Base-by-base conservation (phyloP, 306 rosid genomes). In the Sphenostylis stenocarpa region DNA sequence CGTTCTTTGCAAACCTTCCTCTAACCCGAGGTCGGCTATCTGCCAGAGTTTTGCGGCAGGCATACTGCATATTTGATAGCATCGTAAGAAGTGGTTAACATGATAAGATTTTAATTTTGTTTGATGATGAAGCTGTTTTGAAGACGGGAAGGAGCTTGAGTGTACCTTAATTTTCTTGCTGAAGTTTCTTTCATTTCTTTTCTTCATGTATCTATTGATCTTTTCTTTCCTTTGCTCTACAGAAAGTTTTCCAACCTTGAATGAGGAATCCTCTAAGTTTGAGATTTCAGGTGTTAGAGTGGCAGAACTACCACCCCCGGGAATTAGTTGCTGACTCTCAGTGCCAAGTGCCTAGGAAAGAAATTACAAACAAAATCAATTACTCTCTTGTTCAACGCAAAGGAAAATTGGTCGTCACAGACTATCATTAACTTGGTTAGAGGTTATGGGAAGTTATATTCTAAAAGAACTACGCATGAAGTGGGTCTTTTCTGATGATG, bases 21-120 rank as follows among this genome's bases (percentile, higher is more conserved):
- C 98, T 73, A 11, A 94, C 98, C 53, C 98, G 91, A 21, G 98
- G 98, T n/a, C 98, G 81, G 83, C 98, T 94, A 76, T 94, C 98
- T 0, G 98, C 98, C 16, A 94, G 87, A 28, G 97, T 94, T 87
- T 94, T 94, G 14, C 98, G 91, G 84, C 98, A 94, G 3, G 98
- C 98, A 79, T 94, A 94, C 98, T 94, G 93, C 87, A 78, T 17
- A 58, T 78, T 79, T 43, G 66, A 53, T 47, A 84, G 56, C 60
- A 29, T 6, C 48, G 12, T 34, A 38, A 55, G 17, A 77, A 47
- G 24, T 34, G 24, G 43, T 56, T 45, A 55, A 48, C 73, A 84
- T 76, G 24, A 68, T n/a, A 26, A 45, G 39, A 64, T 56, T 72
- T 55, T 70, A 71, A 17, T 16, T 43, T 17, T 70, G 73, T 38